Percentiles rank a stretch among this genome's conserved stretches.
phyloP scores from a whole-genome alignment of 441 rosid species.

The Iberis amara region DNA sequence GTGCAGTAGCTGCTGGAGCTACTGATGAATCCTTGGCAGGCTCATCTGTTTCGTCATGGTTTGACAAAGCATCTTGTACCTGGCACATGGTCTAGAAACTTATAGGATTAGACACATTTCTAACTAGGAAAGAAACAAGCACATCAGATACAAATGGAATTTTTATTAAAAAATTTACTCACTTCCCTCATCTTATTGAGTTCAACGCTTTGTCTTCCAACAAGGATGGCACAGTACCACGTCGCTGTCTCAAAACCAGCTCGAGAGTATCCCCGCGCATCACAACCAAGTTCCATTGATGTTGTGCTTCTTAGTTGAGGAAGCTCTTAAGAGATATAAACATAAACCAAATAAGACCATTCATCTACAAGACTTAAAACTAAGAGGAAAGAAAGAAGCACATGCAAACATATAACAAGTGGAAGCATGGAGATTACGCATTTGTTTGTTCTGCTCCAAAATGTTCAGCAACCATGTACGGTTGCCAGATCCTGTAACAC shows the following conservation, averaged over 20 bases:
- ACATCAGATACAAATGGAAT: neutral
- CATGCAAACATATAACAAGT: slow-evolving; percentile 20
- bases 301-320: slow-evolving; percentile 82
- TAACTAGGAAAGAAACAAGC: slow-evolving; percentile 23
- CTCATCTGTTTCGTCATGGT: slow-evolving; percentile 34
- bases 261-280: slow-evolving; percentile 84
- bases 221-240: slow-evolving; percentile 93
- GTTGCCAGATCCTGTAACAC: slow-evolving; percentile 61
- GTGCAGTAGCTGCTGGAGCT: slow-evolving; percentile 43
- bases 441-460: slow-evolving; percentile 74
- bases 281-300: slow-evolving; percentile 91
- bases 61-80: slow-evolving; percentile 58
- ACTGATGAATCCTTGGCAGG: slow-evolving; percentile 40
- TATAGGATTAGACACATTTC: slow-evolving; percentile 33
- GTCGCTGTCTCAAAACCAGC: slow-evolving; percentile 65
- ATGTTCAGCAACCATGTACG: slow-evolving; percentile 62
- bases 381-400: slow-evolving; percentile 5
- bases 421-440: slow-evolving; percentile 43
- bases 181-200: slow-evolving; percentile 90
- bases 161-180: slow-evolving; percentile 31
- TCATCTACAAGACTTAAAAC: slow-evolving; percentile 15
- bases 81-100: slow-evolving; percentile 78
- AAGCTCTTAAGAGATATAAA: slow-evolving; percentile 46
- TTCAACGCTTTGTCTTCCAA: slow-evolving; percentile 85
- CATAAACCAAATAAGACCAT: slow-evolving; percentile 20